Percentiles rank a stretch among this genome's conserved stretches.
Conservation (phyloP, 148 eudicot genomes). For the Arbutus unedo region DNA sequence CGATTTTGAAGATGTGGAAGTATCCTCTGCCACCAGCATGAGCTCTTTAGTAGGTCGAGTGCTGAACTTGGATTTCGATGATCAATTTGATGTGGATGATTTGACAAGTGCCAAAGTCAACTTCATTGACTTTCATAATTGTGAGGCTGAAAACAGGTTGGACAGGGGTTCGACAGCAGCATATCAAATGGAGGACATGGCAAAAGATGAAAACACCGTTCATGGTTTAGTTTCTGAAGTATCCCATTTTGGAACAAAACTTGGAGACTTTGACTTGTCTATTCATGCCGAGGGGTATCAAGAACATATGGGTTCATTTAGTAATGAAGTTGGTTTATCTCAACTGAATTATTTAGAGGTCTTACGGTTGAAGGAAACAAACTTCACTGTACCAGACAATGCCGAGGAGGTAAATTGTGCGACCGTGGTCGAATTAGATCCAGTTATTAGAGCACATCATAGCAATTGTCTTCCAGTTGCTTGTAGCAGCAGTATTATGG, state of each 20-base stretch:
- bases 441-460: constrained; percentile 6
- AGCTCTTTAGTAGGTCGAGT: constrained; percentile 33
- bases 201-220: constrained; percentile 7
- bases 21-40: constrained; percentile 36
- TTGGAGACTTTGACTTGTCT: constrained; percentile 12
- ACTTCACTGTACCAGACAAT: constrained; percentile 4
- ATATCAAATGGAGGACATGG: constrained; percentile 10
- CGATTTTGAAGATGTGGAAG: constrained; percentile 34
- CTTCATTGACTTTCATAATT: constrained; percentile 6
- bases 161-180: background rate
- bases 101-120: constrained; percentile 14
- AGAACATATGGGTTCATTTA: constrained; percentile 12
- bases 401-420: constrained; percentile 16
- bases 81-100: constrained; percentile 30
- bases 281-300: background rate
- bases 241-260: constrained; percentile 15
- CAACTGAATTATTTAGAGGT: constrained; percentile 6
- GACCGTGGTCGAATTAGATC: constrained; percentile 9
- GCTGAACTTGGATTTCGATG: constrained; percentile 35
- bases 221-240: constrained; percentile 6
- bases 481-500: background rate
- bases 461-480: constrained; percentile 8
- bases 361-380: constrained; percentile 4
- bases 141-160: constrained; percentile 15
- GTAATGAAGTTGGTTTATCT: background rate